Evolutionary conservation across 352 stramenopile species (phyloP).

Genomic region (Pythium diclinum): DNA sequence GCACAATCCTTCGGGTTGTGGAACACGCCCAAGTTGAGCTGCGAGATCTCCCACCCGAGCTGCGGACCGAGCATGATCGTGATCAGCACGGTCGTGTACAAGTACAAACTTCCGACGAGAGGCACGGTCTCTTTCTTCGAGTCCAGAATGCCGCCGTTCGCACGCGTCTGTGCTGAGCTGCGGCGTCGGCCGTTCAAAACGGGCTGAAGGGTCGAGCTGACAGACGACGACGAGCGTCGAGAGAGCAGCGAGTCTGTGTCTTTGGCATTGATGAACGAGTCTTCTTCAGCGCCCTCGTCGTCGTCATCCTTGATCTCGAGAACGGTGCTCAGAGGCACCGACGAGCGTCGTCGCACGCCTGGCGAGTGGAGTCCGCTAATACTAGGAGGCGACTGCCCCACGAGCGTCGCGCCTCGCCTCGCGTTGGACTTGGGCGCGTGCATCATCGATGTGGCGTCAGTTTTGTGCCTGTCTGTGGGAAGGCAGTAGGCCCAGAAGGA

Average conservation of each 20-base stretch:
- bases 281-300: slow-evolving; percentile 19
- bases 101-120: slow-evolving; percentile 25
- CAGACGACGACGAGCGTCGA: slow-evolving; percentile 6
- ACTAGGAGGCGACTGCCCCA: neutral
- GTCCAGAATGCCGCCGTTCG: neutral
- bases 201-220: slow-evolving; percentile 3
- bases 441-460: neutral
- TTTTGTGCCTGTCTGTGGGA: neutral
- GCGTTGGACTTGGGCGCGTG: neutral
- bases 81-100: slow-evolving; percentile 39
- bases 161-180: slow-evolving; percentile 11
- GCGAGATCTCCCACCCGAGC: slow-evolving; percentile 41
- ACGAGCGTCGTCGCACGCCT: slow-evolving; percentile 22
- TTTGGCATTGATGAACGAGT: slow-evolving; percentile 14
- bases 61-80: slow-evolving; percentile 37
- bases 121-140: slow-evolving; percentile 17
- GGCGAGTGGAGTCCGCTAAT: neutral
- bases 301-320: slow-evolving; percentile 25
- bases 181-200: slow-evolving; percentile 5
- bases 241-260: slow-evolving; percentile 15
- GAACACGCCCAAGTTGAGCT: slow-evolving; percentile 44
- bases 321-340: slow-evolving; percentile 18
- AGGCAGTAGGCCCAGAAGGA: neutral
- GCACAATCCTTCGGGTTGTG: slow-evolving; percentile 37
- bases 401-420: neutral